Evolutionary conservation across 768 basidiomycete genomes (phyloP), one percentile per base, ranked within the genome.

Genomic region (Dacryopinax spathularia): DNA sequence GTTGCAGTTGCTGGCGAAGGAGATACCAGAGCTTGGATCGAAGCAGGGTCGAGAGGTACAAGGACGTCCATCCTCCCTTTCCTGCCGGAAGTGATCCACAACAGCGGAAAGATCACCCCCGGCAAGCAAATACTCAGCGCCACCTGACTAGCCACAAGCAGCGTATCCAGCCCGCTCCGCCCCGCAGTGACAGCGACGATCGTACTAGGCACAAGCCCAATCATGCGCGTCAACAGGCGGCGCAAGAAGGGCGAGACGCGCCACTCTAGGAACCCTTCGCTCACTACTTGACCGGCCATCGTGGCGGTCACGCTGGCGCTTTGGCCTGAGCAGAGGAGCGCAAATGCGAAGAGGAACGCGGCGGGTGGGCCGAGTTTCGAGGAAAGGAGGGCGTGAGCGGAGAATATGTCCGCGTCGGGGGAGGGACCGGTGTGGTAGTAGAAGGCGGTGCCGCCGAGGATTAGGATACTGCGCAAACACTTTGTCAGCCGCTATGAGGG

Each of bases 211-310:
- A 94, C 78, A 25, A 96, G 83, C 2, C 89, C 86, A 31, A 97
- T 75, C 3, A 86, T 73, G 7, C 94, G 85, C 1, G 94, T 97
- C 61, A 89, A 66, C 1, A 94, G 74, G n/a, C 94, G 84, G 5
- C 94, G 84, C 34, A 89, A 65, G 65, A 73, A 70, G 1, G 75
- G 74, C 67, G 89, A 88, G 34, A 91, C 81, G 48, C 83, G 81
- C 91, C 91, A 95, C 61, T 82, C 83, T 62, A 95, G 79, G 73
- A 93, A 92, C 0, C 93, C 92, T 73, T 96, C 92, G 0, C 85
- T 85, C 36, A 97, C 86, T 22, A 89, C 86, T 73, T 96, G 93
- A 0, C 92, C 92, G 0, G 90, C 87, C 13, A 95, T 80, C 0
- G 91, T 96, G 10, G 90, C 92, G 2, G 95, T 87, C 60, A 96